phyloP scores from a whole-genome alignment of 2,329 filamentous ascomycete genomes.

The Knufia fluminis region DNA sequence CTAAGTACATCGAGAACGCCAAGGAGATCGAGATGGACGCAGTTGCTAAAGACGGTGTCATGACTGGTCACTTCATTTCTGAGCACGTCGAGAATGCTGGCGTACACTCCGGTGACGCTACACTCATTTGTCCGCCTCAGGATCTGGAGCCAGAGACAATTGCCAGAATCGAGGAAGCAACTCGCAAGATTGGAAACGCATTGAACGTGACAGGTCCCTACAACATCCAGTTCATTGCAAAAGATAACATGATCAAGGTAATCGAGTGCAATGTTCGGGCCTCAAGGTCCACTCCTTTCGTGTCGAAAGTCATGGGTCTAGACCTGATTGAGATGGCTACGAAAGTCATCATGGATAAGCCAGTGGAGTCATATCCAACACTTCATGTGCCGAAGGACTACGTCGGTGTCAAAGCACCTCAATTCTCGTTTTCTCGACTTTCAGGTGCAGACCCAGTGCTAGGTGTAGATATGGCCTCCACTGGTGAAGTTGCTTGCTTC shows the following conservation, averaged over 20 bases:
- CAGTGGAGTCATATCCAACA: conserved; percentile 72
- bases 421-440: conserved; percentile 96
- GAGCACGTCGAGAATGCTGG: conserved; percentile 98
- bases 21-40: conserved; percentile 99
- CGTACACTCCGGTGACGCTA: conserved; percentile 96
- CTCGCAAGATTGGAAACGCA: conserved; percentile 85
- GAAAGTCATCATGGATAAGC: conserved; percentile 83
- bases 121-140: conserved; percentile 86
- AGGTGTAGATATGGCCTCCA: conserved; percentile 98
- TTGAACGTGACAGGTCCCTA: conserved; percentile 93
- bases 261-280: conserved; percentile 98
- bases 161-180: conserved; percentile 83
- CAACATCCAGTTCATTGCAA: conserved; percentile 99
- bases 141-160: conserved; percentile 87
- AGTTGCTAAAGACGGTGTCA: conserved; percentile 77
- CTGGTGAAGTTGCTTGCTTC: conserved; percentile 94
- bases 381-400: conserved; percentile 67
- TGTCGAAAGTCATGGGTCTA: conserved; percentile 96
- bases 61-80: conserved; percentile 93
- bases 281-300: conserved; percentile 93
- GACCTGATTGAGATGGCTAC: conserved; percentile 98
- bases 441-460: conserved; percentile 93
- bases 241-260: conserved; percentile 99
- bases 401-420: conserved; percentile 94
- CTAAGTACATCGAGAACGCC: conserved; percentile 98